Evolutionary conservation across 1,284 basidiomycete genomes (phyloP), one percentile per base, ranked within the genome.

Genomic region (Ustilago loliicola): DNA sequence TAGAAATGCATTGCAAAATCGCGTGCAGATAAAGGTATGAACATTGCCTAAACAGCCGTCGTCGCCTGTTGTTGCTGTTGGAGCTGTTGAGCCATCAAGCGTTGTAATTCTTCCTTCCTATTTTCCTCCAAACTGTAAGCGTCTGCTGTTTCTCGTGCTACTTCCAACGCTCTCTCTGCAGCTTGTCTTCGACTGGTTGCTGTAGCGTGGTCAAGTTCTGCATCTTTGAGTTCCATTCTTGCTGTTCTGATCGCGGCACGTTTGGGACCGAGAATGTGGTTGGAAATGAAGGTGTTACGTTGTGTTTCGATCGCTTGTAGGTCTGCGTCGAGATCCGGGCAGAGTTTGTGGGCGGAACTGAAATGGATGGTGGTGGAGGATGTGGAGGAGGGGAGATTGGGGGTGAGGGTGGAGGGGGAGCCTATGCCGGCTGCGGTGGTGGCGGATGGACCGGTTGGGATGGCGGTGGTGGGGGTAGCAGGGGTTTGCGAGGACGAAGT

Each of bases 51-150:
- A 51, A 29, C 27, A 51, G 27, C 50, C 27, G 30, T 6, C 8
- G 50, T 30, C 34, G 6, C 48, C 36, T 38, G 59, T 34, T 59
- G 51, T 29, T 38, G 42, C 3, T 48, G 30, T 42, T 61, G 64
- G n/a, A 66, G 17, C 42, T 73, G 71, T 38, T 36, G 36, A 21
- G 29, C 45, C 34, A 74, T 51, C 21, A 74, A 9, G 0, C 58
- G 23, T 48, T 58, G 54, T 29, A 69, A 48, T 19, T 77, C 65
- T 30, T 77, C 74, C 55, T 77, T 77, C 19, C 74, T 19, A 34
- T 77, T 77, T 50, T 77, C 74, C 56, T 72, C 74, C 21, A 77
- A 40, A 42, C 69, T 72, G 30, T 77, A 77, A 1, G 65, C 66
- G 27, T 77, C 74, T 10, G 74, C 74, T 0, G 74, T 68, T 30